Base-by-base conservation (phyloP, 305 asterid species). In the Solanum chacoense region DNA sequence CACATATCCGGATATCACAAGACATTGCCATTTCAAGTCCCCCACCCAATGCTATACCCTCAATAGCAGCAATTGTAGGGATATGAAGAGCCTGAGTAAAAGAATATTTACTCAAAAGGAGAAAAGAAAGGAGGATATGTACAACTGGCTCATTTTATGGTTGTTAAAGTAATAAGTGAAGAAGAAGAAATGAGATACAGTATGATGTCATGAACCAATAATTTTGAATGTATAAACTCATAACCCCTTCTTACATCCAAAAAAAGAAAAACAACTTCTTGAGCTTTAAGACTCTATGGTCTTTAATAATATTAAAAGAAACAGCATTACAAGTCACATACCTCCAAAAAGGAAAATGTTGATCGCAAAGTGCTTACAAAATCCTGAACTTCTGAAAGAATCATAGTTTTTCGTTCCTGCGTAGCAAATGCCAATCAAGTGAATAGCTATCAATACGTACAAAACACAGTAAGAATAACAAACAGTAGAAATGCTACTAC, bases 11-110 rank as follows among this genome's bases (percentile, higher is more conserved):
- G 88, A 97, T 97, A 95, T 97, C 99, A 93, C 98, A 97, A 88
- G 98, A 95, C 92, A 97, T 90, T 37, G 99, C 96, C 98, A 97
- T 93, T 94, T 97, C 99, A 87, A 97, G 93, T 40, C 98, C 99
- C 90, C 98, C 99, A 36, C 98, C 99, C 89, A 96, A 89, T 37
- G 99, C 98, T 87, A 90, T 94, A 72, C 99, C 99, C 93, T 97
- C 99, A 75, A 97, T 93, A 77, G 95, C 98, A 77, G 98, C 99
- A 90, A 97, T 94, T 28, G 98, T 94, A 65, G 99, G 99, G 90
- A 96, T 93, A 88, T 85, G 76, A 90, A 97, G 95, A 86, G 90
- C 95, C 98, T 97, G 93, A 85, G 87, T 38, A 89, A 26, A 38
- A 84, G 45, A 71, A 78, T 74, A 55, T 79, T 86, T 50, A 86